These are phyloP conservation scores for Citrullus mucosospermus DNA, from an alignment of 306 rosid genomes.

Conservation along the genomic window DNA sequence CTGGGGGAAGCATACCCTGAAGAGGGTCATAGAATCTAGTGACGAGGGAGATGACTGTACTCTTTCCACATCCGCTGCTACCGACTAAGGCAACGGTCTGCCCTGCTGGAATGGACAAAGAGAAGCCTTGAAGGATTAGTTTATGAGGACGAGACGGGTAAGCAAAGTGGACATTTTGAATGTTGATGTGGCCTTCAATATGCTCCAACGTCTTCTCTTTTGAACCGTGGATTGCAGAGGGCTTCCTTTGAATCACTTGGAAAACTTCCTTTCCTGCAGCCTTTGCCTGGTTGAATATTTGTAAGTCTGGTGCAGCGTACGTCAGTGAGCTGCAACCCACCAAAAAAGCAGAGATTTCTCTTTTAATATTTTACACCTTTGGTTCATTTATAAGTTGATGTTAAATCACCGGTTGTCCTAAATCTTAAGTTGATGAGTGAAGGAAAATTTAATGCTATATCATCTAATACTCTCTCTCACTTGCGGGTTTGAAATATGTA, in stretches of 20 bases:
- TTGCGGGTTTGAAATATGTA: too few relatives aligned
- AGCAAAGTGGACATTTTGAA: slow-evolving; percentile 43
- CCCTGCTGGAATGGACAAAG: slow-evolving; percentile 68
- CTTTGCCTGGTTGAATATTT: slow-evolving; percentile 77
- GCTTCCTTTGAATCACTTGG: slow-evolving; percentile 61
- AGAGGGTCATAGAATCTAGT: slow-evolving; percentile 69
- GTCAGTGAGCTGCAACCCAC: slow-evolving; percentile 49
- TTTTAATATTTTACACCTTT: neutral
- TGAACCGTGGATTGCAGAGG: slow-evolving; percentile 34
- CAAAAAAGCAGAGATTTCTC: neutral
- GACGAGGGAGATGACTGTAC: slow-evolving; percentile 69
- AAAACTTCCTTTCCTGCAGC: slow-evolving; percentile 83
- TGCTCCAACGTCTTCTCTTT: slow-evolving; percentile 23
- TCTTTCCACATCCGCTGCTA: slow-evolving; percentile 92
- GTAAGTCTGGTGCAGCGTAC: slow-evolving; percentile 86
- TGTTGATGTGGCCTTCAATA: slow-evolving; percentile 42
- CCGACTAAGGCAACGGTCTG: slow-evolving; percentile 74
- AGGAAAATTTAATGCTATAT: too few relatives aligned
- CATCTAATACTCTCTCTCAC: too few relatives aligned
- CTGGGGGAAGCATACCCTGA: slow-evolving; percentile 25
- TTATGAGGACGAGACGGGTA: slow-evolving; percentile 72
- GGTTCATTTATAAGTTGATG: neutral
- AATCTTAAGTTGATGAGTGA: too few relatives aligned
- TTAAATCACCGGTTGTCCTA: too few relatives aligned
- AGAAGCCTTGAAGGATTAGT: slow-evolving; percentile 48